These are phyloP conservation scores for Cordyceps javanica DNA, from an alignment of 2,329 filamentous ascomycete genomes.

Conservation along the genomic window DNA sequence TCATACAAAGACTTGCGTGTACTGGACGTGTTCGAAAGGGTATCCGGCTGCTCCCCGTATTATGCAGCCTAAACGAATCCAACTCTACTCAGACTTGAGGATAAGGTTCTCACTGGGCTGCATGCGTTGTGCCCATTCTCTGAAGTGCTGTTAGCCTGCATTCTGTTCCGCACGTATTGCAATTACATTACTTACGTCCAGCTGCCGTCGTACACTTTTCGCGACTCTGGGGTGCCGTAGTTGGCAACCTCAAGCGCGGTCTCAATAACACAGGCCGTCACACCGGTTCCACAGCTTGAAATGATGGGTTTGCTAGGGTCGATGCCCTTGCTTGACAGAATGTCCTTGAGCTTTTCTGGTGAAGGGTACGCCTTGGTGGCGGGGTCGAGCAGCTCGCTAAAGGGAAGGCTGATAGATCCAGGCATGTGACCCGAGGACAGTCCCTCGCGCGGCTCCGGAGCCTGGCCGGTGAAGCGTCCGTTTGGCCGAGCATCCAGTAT, in stretches of 20 bases:
- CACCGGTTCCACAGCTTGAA: slow-evolving; percentile 85
- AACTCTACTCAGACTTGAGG: slow-evolving; percentile 39
- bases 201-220: slow-evolving; percentile 87
- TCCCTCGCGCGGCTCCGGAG: slow-evolving; percentile 80
- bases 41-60: slow-evolving; percentile 1
- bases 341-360: slow-evolving; percentile 60
- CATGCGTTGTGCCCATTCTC: slow-evolving; percentile 63
- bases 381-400: slow-evolving; percentile 73
- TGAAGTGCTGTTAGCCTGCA: slow-evolving; percentile 28
- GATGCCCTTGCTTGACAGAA: slow-evolving; percentile 76
- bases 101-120: slow-evolving; percentile 57
- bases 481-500: slow-evolving; percentile 79
- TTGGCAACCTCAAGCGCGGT: slow-evolving; percentile 75
- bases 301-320: slow-evolving; percentile 77
- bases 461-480: slow-evolving; percentile 75
- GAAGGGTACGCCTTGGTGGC: slow-evolving; percentile 75
- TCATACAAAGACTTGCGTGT: slow-evolving; percentile 7
- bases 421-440: slow-evolving; percentile 90
- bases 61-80: slow-evolving; percentile 15
- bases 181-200: slow-evolving; percentile 75
- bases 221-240: slow-evolving; percentile 59
- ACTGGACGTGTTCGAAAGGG: neutral
- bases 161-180: neutral
- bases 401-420: slow-evolving; percentile 75
- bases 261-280: slow-evolving; percentile 88